Conservation (phyloP, 192 early-diverging fungal species). For the Coemansia sp. region DNA sequence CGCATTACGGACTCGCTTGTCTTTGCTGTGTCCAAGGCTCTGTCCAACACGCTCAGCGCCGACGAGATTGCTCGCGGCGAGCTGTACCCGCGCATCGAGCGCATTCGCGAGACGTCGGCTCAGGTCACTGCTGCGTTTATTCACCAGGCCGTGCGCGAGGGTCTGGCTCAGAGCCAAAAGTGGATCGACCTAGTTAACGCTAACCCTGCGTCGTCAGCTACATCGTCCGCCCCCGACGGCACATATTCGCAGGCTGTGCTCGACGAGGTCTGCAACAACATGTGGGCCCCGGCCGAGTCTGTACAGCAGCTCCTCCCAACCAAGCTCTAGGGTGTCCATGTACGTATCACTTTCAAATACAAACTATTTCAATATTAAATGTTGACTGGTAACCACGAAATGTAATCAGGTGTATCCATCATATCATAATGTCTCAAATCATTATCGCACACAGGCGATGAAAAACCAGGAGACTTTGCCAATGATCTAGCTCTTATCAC, state of each 20-base stretch:
- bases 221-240: constrained; percentile 6
- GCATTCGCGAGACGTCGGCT: constrained; percentile 81
- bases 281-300: constrained; percentile 44
- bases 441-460: no score
- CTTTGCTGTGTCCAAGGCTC: constrained; percentile 71
- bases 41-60: constrained; percentile 70
- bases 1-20: constrained; percentile 81
- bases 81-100: constrained; percentile 78
- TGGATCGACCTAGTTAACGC: constrained; percentile 29
- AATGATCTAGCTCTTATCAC: no score
- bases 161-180: constrained; percentile 28
- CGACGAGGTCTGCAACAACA: constrained; percentile 43
- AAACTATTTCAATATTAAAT: no score
- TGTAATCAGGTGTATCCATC: no score
- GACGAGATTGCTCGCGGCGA: constrained; percentile 67
- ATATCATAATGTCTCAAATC: no score
- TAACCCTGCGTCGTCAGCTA: neutral
- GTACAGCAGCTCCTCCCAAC: constrained; percentile 48
- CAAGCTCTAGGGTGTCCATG: constrained; percentile 29
- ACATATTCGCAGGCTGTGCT: constrained; percentile 7
- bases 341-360: no score
- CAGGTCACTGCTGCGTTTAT: constrained; percentile 79
- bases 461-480: no score
- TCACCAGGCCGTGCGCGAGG: constrained; percentile 61
- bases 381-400: no score